Evolutionary conservation across 805 yeast species (phyloP), one percentile per base, ranked within the genome.

Genomic region (Metschnikowia shivogae): DNA sequence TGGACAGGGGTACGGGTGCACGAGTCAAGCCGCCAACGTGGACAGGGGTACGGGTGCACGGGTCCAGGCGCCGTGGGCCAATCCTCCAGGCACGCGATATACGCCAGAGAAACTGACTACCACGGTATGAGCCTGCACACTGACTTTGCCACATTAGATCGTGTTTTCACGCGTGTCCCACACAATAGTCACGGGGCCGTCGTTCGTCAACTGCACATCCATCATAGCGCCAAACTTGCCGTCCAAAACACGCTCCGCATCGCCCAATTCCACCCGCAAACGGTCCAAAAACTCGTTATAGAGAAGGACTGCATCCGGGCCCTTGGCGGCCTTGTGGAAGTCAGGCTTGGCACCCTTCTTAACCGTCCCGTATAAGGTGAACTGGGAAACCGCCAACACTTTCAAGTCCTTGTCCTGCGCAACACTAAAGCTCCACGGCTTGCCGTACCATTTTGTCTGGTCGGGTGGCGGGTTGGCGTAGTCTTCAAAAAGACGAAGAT

Each of bases 151-250:
- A 17, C 3, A 17, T 14, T 34, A 43, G 24, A 43, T 26, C 10
- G 39, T n/a, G 32, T 35, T 39, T 13, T 45, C 52, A 33, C 46
- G 27, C 1, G 92, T 84, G 60, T 90, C 97, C 68, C 85, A 77
- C 17, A 83, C 77, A 28, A 92, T 84, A 0, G 98, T 92, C 0
- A 87, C 89, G 0, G 98, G 98, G 1, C 98, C 98, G 57, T 92
- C 97, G 58, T 93, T 93, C 11, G 84, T 80, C 48, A 92, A 64
- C 1, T 77, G 76, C 12, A 95, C 97, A 51, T 88, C 95, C 99
- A 93, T 93, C 96, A 92, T 87, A 9, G 92, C 98, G 0, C 98
- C 99, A 61, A 93, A 93, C 44, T 79, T 72, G 2, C 99, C 99
- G 56, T 90, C 97, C 51, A 83, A 76, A 3, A 89, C 95, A 38